Evolutionary conservation across 75 land plant species (phyloP).

Genomic region (Picea sitchensis): DNA sequence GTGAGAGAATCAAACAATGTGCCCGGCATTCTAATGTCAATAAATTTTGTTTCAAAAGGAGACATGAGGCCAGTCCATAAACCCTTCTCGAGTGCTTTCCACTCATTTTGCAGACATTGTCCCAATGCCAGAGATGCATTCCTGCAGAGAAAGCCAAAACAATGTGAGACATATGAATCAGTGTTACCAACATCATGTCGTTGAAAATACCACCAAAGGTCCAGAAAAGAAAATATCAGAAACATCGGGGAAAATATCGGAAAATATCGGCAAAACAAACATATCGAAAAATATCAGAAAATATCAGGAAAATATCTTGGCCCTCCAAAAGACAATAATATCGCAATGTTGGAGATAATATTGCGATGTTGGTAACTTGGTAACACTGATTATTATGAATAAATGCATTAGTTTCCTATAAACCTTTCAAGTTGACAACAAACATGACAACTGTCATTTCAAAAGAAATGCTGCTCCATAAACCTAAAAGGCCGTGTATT

Average conservation of each 20-base stretch:
- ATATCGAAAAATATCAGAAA: no score
- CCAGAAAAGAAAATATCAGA: no score
- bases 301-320: no score
- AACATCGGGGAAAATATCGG: no score
- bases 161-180: background rate
- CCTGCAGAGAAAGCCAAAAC: conserved; percentile 23
- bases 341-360: no score
- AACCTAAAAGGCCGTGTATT: background rate
- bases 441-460: background rate
- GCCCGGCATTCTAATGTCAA: conserved; percentile 73
- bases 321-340: no score
- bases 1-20: conserved; percentile 44
- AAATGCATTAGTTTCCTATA: background rate
- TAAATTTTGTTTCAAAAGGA: conserved; percentile 62
- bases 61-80: conserved; percentile 64
- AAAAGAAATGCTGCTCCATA: background rate
- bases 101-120: conserved; percentile 61
- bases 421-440: background rate
- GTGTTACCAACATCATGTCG: no score
- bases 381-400: no score
- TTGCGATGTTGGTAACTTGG: no score
- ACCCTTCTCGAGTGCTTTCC: conserved; percentile 66
- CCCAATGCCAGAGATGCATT: conserved; percentile 64
- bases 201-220: no score
- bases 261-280: no score